phyloP scores from a whole-genome alignment of 495 filamentous ascomycete species.

The Xeromyces bisporus region DNA sequence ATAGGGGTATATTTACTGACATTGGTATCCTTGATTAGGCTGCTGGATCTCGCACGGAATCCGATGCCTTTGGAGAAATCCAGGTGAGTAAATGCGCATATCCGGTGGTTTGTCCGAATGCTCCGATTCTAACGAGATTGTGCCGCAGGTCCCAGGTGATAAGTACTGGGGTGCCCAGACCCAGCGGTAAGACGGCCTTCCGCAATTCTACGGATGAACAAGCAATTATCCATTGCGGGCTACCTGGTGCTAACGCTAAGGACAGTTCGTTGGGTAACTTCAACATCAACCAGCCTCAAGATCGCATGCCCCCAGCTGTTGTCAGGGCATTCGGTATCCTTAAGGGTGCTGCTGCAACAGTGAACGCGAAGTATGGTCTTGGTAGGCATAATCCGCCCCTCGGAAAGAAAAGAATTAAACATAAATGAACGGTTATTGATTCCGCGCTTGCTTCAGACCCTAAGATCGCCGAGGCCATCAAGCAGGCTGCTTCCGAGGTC shows the following conservation, averaged over 20 bases:
- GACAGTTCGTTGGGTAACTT: slow-evolving; percentile 80
- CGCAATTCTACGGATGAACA: too few species aligned
- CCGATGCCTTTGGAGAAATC: slow-evolving; percentile 94
- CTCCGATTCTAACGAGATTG: too few species aligned
- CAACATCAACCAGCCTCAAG: slow-evolving; percentile 96
- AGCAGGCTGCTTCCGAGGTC: slow-evolving; percentile 87
- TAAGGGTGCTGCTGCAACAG: slow-evolving; percentile 88
- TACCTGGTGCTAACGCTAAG: too few species aligned
- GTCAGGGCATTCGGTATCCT: slow-evolving; percentile 90
- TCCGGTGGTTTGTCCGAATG: too few species aligned
- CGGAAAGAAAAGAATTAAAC: too few species aligned
- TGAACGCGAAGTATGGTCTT: slow-evolving; percentile 91
- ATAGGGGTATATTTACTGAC: too few species aligned
- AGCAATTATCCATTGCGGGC: too few species aligned
- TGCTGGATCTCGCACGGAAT: slow-evolving; percentile 51
- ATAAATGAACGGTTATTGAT: background rate
- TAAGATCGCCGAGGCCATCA: slow-evolving; percentile 80
- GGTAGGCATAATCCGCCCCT: slow-evolving; percentile 41
- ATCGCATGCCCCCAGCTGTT: slow-evolving; percentile 91
- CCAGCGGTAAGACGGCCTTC: slow-evolving; percentile 63
- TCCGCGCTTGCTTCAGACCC: slow-evolving; percentile 38
- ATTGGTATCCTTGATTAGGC: too few species aligned
- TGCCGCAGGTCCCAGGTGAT: slow-evolving; percentile 57
- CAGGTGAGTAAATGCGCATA: slow-evolving; percentile 21
- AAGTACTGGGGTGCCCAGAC: slow-evolving; percentile 99